Evolutionary conservation across 2,329 filamentous ascomycete genomes (phyloP).

Genomic region (Chaetomium sp.): DNA sequence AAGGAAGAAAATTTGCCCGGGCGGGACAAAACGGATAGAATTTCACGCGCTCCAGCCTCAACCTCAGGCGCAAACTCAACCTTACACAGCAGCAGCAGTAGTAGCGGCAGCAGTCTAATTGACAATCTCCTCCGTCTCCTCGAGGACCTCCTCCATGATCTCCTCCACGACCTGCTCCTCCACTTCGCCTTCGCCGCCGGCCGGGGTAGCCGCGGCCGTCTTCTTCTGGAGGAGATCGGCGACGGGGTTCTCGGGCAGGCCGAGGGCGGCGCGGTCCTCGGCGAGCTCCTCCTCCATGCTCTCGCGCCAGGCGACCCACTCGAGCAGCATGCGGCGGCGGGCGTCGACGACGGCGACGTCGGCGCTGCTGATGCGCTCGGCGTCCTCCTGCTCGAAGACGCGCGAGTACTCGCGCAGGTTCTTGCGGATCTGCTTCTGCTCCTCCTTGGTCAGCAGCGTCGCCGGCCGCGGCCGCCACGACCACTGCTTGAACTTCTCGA

Average conservation of each 20-base stretch:
- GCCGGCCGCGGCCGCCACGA: slow-evolving; percentile 89
- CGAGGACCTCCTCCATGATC: slow-evolving; percentile 78
- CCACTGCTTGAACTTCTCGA: slow-evolving; percentile 98
- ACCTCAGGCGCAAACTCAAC: background rate
- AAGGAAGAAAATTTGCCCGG: background rate
- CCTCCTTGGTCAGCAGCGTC: slow-evolving; percentile 91
- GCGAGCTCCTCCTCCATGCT: slow-evolving; percentile 69
- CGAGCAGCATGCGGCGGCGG: slow-evolving; percentile 76
- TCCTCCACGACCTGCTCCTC: slow-evolving; percentile 84
- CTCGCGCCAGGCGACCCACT: slow-evolving; percentile 86
- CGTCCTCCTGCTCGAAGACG: slow-evolving; percentile 92
- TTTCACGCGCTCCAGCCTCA: background rate
- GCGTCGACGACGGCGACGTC: slow-evolving; percentile 92
- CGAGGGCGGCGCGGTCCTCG: slow-evolving; percentile 70
- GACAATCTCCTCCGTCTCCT: slow-evolving; percentile 82
- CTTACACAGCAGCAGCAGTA: background rate
- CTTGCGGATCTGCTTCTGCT: slow-evolving; percentile 97
- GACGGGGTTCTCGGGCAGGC: slow-evolving; percentile 66
- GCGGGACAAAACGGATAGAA: slow-evolving; percentile 6
- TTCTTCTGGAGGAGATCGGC: slow-evolving; percentile 63
- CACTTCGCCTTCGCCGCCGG: slow-evolving; percentile 65
- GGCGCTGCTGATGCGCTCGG: slow-evolving; percentile 88
- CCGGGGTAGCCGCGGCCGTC: slow-evolving; percentile 55
- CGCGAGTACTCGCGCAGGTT: slow-evolving; percentile 96
- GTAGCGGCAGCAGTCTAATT: slow-evolving; percentile 30